Base-by-base conservation (phyloP, 805 yeast genomes). In the Citeromyces matritensis region DNA sequence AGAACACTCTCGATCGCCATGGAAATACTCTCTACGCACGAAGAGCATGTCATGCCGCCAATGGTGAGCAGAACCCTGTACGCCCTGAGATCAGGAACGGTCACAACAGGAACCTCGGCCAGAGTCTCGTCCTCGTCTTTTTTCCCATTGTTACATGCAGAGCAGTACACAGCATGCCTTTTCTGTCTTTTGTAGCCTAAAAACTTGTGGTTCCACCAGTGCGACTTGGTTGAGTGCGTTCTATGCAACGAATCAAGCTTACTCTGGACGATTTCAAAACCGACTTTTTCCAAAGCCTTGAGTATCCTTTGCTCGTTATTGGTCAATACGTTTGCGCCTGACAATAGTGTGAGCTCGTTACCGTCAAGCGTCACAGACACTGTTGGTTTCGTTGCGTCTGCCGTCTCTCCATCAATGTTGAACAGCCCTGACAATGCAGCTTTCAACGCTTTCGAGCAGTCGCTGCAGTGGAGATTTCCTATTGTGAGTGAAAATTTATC, bases 21-120 rank as follows among this genome's bases (percentile, higher is more conserved):
- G 1, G 66, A 58, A 17, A 78, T 62, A 2, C 69, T 48, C 2
- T 63, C 54, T 6, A 69, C 49, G 44, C 84, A 75, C 4, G 76
- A 53, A 4, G 78, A 70, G 43, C 84, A 74, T 2, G 81, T 67
- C 84, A 78, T 75, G 3, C 82, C 84, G 8, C 63, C 63, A 31
- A 78, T 56, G 6, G 73, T 54, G 33, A 69, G 63, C 1, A 68
- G 63, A 0, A 78, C 82, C 30, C 69, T 46, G 37, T 50, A 65
- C 28, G 54, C 55, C 17, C 37, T 31, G 11, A 17, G 21, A 17
- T 17, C 21, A 7, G 21, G 21, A 17, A 7, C 21, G 6, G 21
- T 17, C n/a, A 44, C 48, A 15, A 48, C 39, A 14, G 34, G 30
- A 10, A 11, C 33, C 51, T 24, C 49, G 54, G 46, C 49, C 26